Conservation (phyloP, 179 eudicot species). For the Beta corolliflora region DNA sequence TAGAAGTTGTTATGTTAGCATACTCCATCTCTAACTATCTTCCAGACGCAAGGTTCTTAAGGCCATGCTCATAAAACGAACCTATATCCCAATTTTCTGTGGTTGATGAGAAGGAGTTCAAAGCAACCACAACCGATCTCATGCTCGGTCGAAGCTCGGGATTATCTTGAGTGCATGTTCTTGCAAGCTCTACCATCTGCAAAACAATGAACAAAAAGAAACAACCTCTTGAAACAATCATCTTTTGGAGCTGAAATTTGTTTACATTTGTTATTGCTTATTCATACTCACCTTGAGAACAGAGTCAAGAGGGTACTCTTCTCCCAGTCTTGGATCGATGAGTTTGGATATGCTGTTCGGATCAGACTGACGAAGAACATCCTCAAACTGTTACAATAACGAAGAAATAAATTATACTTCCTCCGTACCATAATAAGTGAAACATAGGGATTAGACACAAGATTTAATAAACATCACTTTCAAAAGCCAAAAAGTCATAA, state of each 20-base stretch:
- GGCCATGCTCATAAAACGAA: constrained; percentile 44
- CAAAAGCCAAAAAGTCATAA: too few relatives aligned
- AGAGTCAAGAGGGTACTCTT: constrained; percentile 50
- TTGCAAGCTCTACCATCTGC: constrained; percentile 65
- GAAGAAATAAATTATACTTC: background rate
- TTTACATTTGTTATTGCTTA: background rate
- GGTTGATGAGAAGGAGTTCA: constrained; percentile 47
- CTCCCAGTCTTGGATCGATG: constrained; percentile 60
- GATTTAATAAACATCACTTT: too few relatives aligned
- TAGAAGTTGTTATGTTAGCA: background rate
- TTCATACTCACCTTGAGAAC: constrained; percentile 51
- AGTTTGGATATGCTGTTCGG: constrained; percentile 46
- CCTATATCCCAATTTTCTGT: constrained; percentile 49
- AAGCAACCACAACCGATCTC: constrained; percentile 69
- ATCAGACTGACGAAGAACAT: constrained; percentile 43
- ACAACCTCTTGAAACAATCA: background rate
- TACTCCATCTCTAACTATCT: constrained; percentile 29
- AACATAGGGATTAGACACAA: too few relatives aligned
- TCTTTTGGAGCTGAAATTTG: background rate
- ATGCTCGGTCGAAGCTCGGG: constrained; percentile 65
- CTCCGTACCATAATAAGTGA: too few relatives aligned
- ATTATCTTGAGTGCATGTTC: constrained; percentile 57
- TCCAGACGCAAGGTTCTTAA: constrained; percentile 46
- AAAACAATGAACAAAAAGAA: background rate
- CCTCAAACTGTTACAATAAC: constrained; percentile 49